Conservation (phyloP, 129 eudicot genomes). For the Artemisia annua region DNA sequence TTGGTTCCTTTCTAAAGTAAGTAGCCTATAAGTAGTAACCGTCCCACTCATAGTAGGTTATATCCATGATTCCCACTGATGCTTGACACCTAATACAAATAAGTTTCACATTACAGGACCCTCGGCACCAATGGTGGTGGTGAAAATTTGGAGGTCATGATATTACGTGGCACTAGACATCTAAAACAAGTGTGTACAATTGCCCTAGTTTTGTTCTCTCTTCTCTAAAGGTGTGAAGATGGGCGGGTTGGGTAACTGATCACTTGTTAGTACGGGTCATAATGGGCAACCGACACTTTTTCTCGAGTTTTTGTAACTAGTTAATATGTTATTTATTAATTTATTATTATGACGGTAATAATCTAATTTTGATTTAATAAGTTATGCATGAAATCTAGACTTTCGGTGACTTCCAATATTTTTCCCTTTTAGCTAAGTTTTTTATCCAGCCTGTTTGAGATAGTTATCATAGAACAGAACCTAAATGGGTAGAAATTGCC, state of each 20-base stretch:
- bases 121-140: constrained; percentile 61
- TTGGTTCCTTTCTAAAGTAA: constrained; percentile 67
- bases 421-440: no score
- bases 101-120: constrained; percentile 40
- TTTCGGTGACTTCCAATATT: no score
- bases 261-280: no score
- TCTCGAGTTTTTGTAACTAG: no score
- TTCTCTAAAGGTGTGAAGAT: no score
- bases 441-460: no score
- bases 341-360: no score
- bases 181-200: constrained; percentile 54
- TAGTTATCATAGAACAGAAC: neutral
- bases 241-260: no score
- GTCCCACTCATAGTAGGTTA: neutral
- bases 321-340: no score
- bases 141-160: constrained; percentile 55
- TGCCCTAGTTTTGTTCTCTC: neutral
- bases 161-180: constrained; percentile 70
- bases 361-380: no score
- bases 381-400: no score
- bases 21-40: constrained; percentile 16
- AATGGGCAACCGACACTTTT: no score
- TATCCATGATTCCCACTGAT: neutral
- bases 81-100: neutral
- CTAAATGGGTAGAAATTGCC: neutral